Conservation (phyloP, 805 yeast genomes). For the Lachancea kluyveri region DNA sequence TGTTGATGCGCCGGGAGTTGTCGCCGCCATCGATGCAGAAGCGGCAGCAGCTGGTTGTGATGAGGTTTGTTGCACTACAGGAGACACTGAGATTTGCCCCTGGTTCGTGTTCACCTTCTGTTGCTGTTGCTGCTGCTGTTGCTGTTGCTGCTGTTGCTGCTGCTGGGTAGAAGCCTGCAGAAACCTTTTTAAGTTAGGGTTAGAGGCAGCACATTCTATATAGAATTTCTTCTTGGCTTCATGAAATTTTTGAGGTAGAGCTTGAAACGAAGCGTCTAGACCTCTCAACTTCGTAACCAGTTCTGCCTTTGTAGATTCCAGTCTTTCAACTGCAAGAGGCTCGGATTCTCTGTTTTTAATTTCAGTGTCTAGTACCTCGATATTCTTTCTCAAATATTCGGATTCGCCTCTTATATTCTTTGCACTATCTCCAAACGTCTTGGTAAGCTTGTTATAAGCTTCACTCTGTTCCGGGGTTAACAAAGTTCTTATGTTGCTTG, state of each 20-base stretch:
- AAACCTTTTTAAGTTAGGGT: constrained; percentile 27
- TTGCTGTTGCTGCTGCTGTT: too few relatives aligned
- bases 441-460: constrained; percentile 24
- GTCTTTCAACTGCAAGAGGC: constrained; percentile 20
- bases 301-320: constrained; percentile 24
- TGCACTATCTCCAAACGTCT: constrained; percentile 26
- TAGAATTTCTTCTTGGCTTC: constrained; percentile 28
- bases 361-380: constrained; percentile 27
- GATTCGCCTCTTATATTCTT: constrained; percentile 27
- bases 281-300: constrained; percentile 21
- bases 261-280: constrained; percentile 21
- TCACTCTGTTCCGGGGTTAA: constrained; percentile 28
- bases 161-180: constrained; percentile 26
- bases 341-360: constrained; percentile 22
- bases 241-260: constrained; percentile 24
- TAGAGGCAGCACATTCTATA: constrained; percentile 30
- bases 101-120: constrained; percentile 12
- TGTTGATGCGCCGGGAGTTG: constrained; percentile 10
- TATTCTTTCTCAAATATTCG: constrained; percentile 24
- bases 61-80: constrained; percentile 7
- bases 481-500: constrained; percentile 25
- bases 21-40: constrained; percentile 13
- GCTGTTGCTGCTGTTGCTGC: too few relatives aligned
- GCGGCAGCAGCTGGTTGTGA: constrained; percentile 11
- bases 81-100: too few relatives aligned